A percentile compares a stretch with the other conserved stretches of the same genome.
Evolutionary conservation across 805 yeast species (phyloP).

Genomic region (Candida pseudofarinosa): DNA sequence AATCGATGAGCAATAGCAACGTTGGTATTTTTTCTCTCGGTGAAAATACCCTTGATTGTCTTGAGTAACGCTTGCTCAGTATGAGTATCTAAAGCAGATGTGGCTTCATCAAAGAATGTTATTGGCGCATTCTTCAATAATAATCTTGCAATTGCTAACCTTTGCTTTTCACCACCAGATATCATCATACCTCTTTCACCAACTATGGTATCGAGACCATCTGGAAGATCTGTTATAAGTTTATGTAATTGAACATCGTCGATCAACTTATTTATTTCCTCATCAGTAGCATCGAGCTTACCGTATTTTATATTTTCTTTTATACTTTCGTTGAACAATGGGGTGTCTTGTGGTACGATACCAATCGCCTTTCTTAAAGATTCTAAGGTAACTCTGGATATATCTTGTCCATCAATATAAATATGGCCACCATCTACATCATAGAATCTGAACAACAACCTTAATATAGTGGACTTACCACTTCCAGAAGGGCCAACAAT

Average conservation of each 20-base stretch:
- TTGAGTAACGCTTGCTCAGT: constrained; percentile 82
- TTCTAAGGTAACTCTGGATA: constrained; percentile 68
- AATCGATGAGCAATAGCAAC: constrained; percentile 91
- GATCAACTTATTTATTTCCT: constrained; percentile 63
- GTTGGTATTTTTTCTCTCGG: constrained; percentile 59
- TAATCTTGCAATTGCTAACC: constrained; percentile 91
- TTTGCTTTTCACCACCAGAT: constrained; percentile 97
- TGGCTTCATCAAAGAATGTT: constrained; percentile 94
- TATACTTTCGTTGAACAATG: constrained; percentile 87
- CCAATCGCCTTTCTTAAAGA: constrained; percentile 74
- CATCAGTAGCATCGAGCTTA: constrained; percentile 64
- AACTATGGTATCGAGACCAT: constrained; percentile 79
- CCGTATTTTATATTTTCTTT: constrained; percentile 88
- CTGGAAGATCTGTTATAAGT: constrained; percentile 69
- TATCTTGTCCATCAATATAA: constrained; percentile 84
- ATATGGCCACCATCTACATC: constrained; percentile 79
- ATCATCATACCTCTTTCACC: constrained; percentile 99
- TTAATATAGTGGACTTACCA: constrained; percentile 87
- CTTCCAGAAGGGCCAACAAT: constrained; percentile 96
- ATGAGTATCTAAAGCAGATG: constrained; percentile 93
- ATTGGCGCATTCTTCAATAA: constrained; percentile 81
- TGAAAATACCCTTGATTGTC: constrained; percentile 68
- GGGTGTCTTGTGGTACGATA: constrained; percentile 97
- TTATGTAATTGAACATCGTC: constrained; percentile 63
- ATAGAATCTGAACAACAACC: constrained; percentile 83